A percentile compares a stretch with the other conserved stretches of the same genome.
Conservation (phyloP, 2,329 filamentous ascomycete species). For the Alternaria arbusti region DNA sequence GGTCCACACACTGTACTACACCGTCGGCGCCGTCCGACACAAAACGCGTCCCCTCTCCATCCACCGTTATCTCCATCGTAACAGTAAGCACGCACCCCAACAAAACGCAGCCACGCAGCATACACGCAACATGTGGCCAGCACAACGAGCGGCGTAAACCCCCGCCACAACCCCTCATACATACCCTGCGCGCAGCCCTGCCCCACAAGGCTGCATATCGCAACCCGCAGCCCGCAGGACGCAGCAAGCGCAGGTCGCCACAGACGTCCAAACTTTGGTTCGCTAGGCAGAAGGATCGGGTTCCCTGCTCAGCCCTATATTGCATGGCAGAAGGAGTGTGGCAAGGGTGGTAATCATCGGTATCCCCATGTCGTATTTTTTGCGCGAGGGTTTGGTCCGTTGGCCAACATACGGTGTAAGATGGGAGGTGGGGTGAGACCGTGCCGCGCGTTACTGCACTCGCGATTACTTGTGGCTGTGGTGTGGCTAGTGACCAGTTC, state of each 20-base stretch:
- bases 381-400: background rate
- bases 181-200: background rate
- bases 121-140: background rate
- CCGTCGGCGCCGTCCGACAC: background rate
- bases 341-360: background rate
- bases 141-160: background rate
- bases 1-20: background rate
- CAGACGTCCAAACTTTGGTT: background rate
- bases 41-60: background rate
- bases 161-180: background rate
- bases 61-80: background rate
- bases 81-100: background rate
- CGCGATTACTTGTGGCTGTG: background rate
- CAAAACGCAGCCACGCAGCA: background rate
- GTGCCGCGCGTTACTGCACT: background rate
- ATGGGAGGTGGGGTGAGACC: background rate
- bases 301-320: conserved; percentile 2
- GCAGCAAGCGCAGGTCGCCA: background rate
- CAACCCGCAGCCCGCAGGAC: background rate
- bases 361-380: background rate
- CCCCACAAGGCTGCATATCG: background rate
- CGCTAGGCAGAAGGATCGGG: background rate
- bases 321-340: background rate
- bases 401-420: background rate
- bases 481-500: background rate